Percentiles rank a stretch among this genome's conserved stretches.
Evolutionary conservation across 805 yeast species (phyloP).

Genomic region (Cyberlindnera nakhonratchasimensis): DNA sequence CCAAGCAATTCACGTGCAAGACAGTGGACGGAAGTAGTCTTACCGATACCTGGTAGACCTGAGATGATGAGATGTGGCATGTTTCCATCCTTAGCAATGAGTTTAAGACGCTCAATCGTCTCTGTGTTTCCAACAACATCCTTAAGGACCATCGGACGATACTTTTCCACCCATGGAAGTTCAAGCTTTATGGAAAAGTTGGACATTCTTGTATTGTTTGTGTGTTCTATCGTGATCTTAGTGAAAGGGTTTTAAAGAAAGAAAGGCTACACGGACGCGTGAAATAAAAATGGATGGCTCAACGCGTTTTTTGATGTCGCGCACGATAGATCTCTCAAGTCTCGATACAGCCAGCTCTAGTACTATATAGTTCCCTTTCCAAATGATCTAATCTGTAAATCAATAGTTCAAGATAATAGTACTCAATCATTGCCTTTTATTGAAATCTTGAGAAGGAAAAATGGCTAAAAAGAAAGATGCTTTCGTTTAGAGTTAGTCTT

Average conservation of each 20-base stretch:
- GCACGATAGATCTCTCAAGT: too few species aligned
- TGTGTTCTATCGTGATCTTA: background rate
- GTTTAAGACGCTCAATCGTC: slow-evolving; percentile 76
- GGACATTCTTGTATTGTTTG: slow-evolving; percentile 7
- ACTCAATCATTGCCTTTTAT: background rate
- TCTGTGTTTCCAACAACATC: slow-evolving; percentile 95
- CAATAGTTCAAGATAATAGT: too few species aligned
- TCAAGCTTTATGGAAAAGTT: slow-evolving; percentile 25
- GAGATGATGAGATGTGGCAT: slow-evolving; percentile 95
- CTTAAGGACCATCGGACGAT: slow-evolving; percentile 72
- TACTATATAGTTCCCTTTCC: too few species aligned
- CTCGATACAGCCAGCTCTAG: too few species aligned
- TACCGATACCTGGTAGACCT: slow-evolving; percentile 97
- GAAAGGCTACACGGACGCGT: too few species aligned
- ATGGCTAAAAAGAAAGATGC: too few species aligned
- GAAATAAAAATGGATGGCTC: too few species aligned
- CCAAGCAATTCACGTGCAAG: slow-evolving; percentile 83
- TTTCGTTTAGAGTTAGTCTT: too few species aligned
- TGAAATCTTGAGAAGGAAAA: too few species aligned
- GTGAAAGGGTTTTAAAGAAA: too few species aligned
- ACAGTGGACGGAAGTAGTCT: slow-evolving; percentile 91
- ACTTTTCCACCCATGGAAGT: slow-evolving; percentile 78
- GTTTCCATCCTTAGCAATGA: slow-evolving; percentile 89
- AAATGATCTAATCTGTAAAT: too few species aligned
- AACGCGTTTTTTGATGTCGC: too few species aligned